These are phyloP conservation scores for Apostasia shenzhenica DNA, from an alignment of 106 monocot species.

Conservation along the genomic window DNA sequence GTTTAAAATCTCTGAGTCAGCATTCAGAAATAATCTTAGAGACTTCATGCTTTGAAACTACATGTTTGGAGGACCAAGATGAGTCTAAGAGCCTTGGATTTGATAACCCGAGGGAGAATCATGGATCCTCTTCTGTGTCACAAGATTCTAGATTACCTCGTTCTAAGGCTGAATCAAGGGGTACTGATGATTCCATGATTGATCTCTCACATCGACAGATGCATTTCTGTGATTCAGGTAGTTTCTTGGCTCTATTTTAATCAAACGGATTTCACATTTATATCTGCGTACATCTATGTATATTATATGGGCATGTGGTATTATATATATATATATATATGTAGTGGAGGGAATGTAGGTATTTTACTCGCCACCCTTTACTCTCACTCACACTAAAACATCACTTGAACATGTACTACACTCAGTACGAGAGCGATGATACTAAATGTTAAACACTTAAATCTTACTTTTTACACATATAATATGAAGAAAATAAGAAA, in stretches of 20 bases:
- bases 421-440: no score
- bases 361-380: no score
- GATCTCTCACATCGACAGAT: conserved; percentile 25
- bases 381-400: no score
- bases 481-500: no score
- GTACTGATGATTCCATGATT: conserved; percentile 17
- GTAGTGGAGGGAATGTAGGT: no score
- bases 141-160: conserved; percentile 15
- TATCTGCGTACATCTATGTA: not conserved
- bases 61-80: conserved; percentile 42
- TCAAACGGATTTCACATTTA: conserved; percentile 43
- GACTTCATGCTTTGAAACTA: conserved; percentile 33
- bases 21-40: conserved; percentile 46
- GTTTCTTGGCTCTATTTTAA: conserved; percentile 13
- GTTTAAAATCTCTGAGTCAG: conserved; percentile 46
- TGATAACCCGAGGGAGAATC: conserved; percentile 26
- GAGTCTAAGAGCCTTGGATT: conserved; percentile 24
- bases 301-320: not conserved
- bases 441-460: no score
- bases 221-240: conserved; percentile 62
- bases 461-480: no score
- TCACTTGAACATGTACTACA: no score
- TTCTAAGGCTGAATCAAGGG: conserved; percentile 25
- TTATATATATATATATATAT: no score
- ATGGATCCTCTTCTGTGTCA: conserved; percentile 20